phyloP scores from a whole-genome alignment of 495 filamentous ascomycete genomes.

The Penicillium canariense region DNA sequence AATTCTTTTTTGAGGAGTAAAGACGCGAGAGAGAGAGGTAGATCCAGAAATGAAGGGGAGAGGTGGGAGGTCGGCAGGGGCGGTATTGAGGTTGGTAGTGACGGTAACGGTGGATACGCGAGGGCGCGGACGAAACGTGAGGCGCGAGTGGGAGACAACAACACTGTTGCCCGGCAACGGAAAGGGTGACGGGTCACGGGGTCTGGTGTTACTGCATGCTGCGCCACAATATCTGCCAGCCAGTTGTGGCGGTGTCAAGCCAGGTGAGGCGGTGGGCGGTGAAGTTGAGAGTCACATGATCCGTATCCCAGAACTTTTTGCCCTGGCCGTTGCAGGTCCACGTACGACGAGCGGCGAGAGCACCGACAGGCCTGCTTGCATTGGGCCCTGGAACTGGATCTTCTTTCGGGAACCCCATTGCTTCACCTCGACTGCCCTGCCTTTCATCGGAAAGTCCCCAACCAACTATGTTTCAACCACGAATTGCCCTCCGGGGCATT shows the following conservation, averaged over 20 bases:
- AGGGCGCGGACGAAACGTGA: constrained; percentile 23
- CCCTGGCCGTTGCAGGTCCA: background rate
- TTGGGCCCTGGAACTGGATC: background rate
- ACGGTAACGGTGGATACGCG: constrained; percentile 26
- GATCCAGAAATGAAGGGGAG: constrained; percentile 31
- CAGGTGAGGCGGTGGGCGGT: background rate
- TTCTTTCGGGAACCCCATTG: background rate
- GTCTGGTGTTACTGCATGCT: background rate
- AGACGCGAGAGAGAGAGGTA: background rate
- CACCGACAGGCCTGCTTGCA: background rate
- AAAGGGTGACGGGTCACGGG: background rate
- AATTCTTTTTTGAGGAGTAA: background rate
- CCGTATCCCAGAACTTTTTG: constrained; percentile 23
- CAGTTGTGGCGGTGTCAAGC: background rate
- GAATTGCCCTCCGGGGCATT: constrained; percentile 53
- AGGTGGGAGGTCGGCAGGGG: constrained; percentile 8
- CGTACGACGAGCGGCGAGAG: background rate
- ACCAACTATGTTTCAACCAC: constrained; percentile 62
- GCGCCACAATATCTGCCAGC: constrained; percentile 1
- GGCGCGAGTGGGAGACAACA: constrained; percentile 19
- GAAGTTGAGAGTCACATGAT: constrained; percentile 13
- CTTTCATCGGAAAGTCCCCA: constrained; percentile 1
- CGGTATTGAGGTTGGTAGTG: constrained; percentile 8
- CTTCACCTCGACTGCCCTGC: constrained; percentile 1
- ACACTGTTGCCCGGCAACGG: constrained; percentile 21